Conservation (phyloP, 176 grass and related monocot genomes). For the Oropetium thomaeum region DNA sequence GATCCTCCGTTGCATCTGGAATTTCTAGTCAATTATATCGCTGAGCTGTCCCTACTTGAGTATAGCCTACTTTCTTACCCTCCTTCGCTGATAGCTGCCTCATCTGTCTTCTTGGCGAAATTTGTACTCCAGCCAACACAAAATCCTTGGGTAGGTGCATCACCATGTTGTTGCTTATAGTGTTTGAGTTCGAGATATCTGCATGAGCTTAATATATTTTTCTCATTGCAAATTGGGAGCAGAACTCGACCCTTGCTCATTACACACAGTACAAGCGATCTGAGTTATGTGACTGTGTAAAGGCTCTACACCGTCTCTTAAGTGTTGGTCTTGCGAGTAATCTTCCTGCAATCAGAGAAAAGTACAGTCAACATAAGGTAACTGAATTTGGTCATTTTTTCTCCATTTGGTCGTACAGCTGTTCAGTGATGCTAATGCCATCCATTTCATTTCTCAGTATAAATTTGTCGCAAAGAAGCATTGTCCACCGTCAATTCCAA, state of each 20-base stretch:
- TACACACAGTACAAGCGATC: slow-evolving; percentile 84
- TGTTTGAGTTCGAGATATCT: not conserved
- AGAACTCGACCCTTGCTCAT: slow-evolving; percentile 84
- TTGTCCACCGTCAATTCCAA: slow-evolving; percentile 56
- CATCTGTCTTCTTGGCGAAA: slow-evolving; percentile 84
- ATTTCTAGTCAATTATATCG: slow-evolving; percentile 81
- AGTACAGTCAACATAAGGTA: slow-evolving; percentile 99
- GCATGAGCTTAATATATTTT: slow-evolving; percentile 25
- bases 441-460: slow-evolving; percentile 48
- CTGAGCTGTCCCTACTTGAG: slow-evolving; percentile 90
- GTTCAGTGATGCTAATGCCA: not conserved
- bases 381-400: not conserved
- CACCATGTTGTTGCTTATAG: not conserved
- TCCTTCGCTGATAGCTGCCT: slow-evolving; percentile 81
- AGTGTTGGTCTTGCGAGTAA: slow-evolving; percentile 69
- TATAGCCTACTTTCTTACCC: slow-evolving; percentile 77
- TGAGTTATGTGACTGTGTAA: slow-evolving; percentile 64
- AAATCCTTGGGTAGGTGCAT: slow-evolving; percentile 67
- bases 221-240: slow-evolving; percentile 23
- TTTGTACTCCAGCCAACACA: slow-evolving; percentile 88
- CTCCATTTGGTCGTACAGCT: not conserved
- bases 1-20: slow-evolving; percentile 81
- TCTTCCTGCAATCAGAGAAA: slow-evolving; percentile 94
- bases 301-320: slow-evolving; percentile 60
- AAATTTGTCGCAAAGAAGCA: slow-evolving; percentile 89